These are phyloP conservation scores for Phytophthora niederhauseri DNA, from an alignment of 352 stramenopile species.

Conservation along the genomic window DNA sequence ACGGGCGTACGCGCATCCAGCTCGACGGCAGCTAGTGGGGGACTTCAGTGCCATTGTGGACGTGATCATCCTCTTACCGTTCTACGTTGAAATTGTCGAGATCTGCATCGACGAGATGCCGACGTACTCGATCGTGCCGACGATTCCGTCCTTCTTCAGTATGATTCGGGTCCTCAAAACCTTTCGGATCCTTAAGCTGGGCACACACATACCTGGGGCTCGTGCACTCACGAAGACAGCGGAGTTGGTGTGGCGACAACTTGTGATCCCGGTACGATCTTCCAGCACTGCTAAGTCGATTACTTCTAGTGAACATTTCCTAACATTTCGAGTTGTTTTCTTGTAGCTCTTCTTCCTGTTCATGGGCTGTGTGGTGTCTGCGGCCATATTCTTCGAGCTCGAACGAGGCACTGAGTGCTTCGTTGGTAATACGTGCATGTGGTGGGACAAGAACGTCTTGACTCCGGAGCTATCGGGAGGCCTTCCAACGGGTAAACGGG, in stretches of 20 bases:
- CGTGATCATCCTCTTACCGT: slow-evolving; percentile 40
- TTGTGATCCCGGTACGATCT: slow-evolving; percentile 47
- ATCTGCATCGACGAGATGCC: slow-evolving; percentile 31
- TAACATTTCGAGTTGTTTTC: background rate
- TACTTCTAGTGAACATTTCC: too few species aligned
- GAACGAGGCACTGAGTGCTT: slow-evolving; percentile 54
- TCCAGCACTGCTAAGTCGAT: too few species aligned
- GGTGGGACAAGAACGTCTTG: slow-evolving; percentile 50
- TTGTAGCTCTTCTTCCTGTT: slow-evolving; percentile 64
- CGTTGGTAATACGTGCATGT: slow-evolving; percentile 37
- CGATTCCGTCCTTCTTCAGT: slow-evolving; percentile 49
- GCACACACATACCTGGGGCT: slow-evolving; percentile 47
- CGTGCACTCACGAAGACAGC: slow-evolving; percentile 44
- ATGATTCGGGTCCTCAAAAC: slow-evolving; percentile 49
- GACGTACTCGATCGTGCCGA: slow-evolving; percentile 46
- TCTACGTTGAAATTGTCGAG: slow-evolving; percentile 39
- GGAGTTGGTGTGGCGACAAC: slow-evolving; percentile 29
- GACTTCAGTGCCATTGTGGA: slow-evolving; percentile 27
- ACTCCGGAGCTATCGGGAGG: slow-evolving; percentile 34
- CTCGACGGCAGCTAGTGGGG: slow-evolving; percentile 30
- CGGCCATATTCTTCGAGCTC: slow-evolving; percentile 53
- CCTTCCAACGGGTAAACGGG: slow-evolving; percentile 39
- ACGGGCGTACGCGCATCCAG: slow-evolving; percentile 36
- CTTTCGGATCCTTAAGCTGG: slow-evolving; percentile 54
- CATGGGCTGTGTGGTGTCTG: slow-evolving; percentile 43